A percentile compares a stretch with the other conserved stretches of the same genome.
These are phyloP conservation scores for Syncephalastrum racemosum DNA, from an alignment of 371 early-diverging fungal species.

Conservation along the genomic window DNA sequence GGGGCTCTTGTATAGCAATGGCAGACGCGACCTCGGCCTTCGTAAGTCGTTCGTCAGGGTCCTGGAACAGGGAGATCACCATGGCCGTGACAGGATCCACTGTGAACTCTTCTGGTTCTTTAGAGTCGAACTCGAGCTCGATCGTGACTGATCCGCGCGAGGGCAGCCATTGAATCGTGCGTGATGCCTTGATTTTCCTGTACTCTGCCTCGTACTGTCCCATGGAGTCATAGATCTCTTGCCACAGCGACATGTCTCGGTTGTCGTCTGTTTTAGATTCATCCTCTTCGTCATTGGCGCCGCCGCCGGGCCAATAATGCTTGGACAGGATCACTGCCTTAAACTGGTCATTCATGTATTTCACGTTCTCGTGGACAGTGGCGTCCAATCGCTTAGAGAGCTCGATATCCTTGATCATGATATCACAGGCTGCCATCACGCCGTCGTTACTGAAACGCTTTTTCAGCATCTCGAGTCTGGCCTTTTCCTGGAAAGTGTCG, in stretches of 20 bases:
- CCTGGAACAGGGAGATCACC: constrained; percentile 26
- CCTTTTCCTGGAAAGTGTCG: constrained; percentile 27
- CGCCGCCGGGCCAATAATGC: constrained; percentile 34
- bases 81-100: constrained; percentile 26
- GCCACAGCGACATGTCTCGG: not conserved
- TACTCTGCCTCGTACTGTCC: constrained; percentile 26
- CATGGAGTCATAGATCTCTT: constrained; percentile 5
- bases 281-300: constrained; percentile 9
- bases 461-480: constrained; percentile 32
- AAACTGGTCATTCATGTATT: constrained; percentile 9
- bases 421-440: constrained; percentile 34
- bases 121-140: constrained; percentile 25
- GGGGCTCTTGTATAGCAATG: no score
- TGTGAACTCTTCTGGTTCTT: constrained; percentile 7
- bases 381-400: constrained; percentile 32
- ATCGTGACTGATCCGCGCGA: constrained; percentile 27
- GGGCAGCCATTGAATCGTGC: constrained; percentile 26
- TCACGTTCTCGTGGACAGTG: constrained; percentile 23
- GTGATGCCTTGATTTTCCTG: constrained; percentile 17
- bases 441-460: constrained; percentile 27
- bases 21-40: no score
- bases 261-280: constrained; percentile 11
- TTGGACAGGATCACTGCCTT: constrained; percentile 29
- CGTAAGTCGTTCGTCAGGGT: no score
- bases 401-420: constrained; percentile 41